phyloP scores from a whole-genome alignment of 805 yeast genomes.

The Yarrowia keelungensis region DNA sequence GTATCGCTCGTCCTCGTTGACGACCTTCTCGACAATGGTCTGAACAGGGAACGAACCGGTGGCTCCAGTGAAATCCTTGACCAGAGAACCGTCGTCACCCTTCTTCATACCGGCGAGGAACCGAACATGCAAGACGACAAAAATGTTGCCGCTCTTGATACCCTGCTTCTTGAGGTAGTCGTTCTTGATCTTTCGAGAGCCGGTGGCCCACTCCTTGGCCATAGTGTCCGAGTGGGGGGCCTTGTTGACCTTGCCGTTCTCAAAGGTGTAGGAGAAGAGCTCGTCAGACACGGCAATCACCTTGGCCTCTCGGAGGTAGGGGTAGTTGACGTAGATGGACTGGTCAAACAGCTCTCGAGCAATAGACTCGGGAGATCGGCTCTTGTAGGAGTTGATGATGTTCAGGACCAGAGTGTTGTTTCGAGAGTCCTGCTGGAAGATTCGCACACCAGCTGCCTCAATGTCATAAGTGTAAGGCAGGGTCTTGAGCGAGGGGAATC shows the following conservation, averaged over 20 bases:
- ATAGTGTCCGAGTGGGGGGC: constrained; percentile 58
- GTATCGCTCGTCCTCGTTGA: constrained; percentile 75
- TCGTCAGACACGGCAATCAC: constrained; percentile 69
- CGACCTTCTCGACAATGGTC: constrained; percentile 75
- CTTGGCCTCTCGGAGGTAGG: constrained; percentile 83
- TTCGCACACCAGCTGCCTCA: constrained; percentile 66
- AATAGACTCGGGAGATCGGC: constrained; percentile 62
- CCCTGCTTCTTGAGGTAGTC: constrained; percentile 61
- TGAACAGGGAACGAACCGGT: constrained; percentile 76
- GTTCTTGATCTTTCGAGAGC: constrained; percentile 53
- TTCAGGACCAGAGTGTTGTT: constrained; percentile 80
- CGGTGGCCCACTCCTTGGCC: constrained; percentile 55
- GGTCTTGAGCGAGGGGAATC: constrained; percentile 85
- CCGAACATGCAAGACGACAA: constrained; percentile 70
- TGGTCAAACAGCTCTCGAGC: constrained; percentile 67
- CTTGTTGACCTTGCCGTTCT: constrained; percentile 44
- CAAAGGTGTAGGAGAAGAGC: constrained; percentile 54
- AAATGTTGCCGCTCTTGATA: constrained; percentile 60
- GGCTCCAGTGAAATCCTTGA: constrained; percentile 67
- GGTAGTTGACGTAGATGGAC: constrained; percentile 83
- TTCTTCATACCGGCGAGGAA: constrained; percentile 81
- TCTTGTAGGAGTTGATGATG: constrained; percentile 56
- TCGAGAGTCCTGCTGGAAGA: constrained; percentile 85
- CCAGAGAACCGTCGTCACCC: constrained; percentile 72
- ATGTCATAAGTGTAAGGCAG: constrained; percentile 60